These are phyloP conservation scores for Alnus rubra DNA, from an alignment of 306 rosid species.

Conservation along the genomic window DNA sequence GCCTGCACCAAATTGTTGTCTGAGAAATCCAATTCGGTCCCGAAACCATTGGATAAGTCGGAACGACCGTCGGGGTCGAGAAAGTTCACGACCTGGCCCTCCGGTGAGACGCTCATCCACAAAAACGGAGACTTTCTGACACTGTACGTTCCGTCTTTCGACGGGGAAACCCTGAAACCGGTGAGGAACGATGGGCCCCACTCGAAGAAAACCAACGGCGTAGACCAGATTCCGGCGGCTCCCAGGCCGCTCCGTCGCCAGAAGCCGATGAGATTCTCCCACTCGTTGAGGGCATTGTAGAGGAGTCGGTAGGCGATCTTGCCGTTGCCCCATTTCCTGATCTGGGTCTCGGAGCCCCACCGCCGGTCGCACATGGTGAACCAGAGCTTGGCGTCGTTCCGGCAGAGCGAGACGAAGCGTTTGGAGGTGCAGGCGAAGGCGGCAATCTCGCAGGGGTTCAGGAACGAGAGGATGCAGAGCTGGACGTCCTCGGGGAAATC, in stretches of 20 bases:
- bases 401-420: conserved; percentile 58
- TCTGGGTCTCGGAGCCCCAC: conserved; percentile 83
- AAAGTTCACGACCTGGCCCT: conserved; percentile 55
- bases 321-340: conserved; percentile 66
- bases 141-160: conserved; percentile 42
- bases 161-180: conserved; percentile 75
- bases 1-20: conserved; percentile 58
- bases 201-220: conserved; percentile 75
- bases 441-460: conserved; percentile 60
- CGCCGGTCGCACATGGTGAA: conserved; percentile 74
- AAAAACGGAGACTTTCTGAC: conserved; percentile 74
- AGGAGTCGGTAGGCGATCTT: conserved; percentile 51
- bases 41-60: conserved; percentile 36
- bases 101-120: conserved; percentile 59
- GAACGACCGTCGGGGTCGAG: conserved; percentile 61
- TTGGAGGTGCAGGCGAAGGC: conserved; percentile 78
- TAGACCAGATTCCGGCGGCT: conserved; percentile 34
- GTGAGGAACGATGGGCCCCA: conserved; percentile 72
- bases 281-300: conserved; percentile 61
- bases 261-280: conserved; percentile 83
- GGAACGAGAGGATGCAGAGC: conserved; percentile 82
- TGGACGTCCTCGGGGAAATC: conserved; percentile 90
- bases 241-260: conserved; percentile 82
- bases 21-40: conserved; percentile 10
- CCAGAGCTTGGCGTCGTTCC: conserved; percentile 69